Conservation (phyloP, 768 basidiomycete genomes). For the Leccinum variicolor region DNA sequence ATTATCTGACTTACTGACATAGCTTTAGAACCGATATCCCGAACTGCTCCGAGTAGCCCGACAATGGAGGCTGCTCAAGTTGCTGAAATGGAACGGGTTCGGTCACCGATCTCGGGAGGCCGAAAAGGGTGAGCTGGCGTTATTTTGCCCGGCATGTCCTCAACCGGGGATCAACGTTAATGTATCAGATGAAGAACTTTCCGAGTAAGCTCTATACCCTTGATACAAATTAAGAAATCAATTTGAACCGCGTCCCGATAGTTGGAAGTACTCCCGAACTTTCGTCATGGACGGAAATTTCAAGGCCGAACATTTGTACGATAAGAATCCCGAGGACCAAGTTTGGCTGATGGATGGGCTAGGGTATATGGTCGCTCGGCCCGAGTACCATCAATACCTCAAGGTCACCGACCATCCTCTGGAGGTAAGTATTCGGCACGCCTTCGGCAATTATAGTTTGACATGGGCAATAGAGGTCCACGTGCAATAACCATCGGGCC, state of each 20-base stretch:
- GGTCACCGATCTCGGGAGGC: neutral
- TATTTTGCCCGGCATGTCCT: constrained; percentile 27
- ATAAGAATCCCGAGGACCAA: neutral
- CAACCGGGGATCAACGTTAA: constrained; percentile 7
- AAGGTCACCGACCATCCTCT: neutral
- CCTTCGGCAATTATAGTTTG: neutral
- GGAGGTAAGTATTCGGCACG: neutral
- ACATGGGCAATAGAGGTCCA: neutral
- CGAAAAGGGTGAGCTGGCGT: neutral
- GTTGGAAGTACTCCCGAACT: neutral
- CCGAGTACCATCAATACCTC: neutral
- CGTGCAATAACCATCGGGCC: neutral
- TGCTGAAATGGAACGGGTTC: constrained; percentile 20
- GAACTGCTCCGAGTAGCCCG: constrained; percentile 14
- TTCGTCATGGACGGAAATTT: neutral
- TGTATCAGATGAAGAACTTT: neutral
- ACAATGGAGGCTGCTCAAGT: constrained; percentile 18
- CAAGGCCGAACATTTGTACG: neutral
- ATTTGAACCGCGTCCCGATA: neutral
- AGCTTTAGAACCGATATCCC: constrained; percentile 11
- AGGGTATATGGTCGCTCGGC: neutral
- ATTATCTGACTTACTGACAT: neutral
- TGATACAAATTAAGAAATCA: too few species aligned
- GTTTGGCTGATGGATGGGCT: neutral
- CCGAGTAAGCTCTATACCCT: too few species aligned